Base-by-base conservation (phyloP, 2,329 filamentous ascomycete species). In the Penicillium sp. region DNA sequence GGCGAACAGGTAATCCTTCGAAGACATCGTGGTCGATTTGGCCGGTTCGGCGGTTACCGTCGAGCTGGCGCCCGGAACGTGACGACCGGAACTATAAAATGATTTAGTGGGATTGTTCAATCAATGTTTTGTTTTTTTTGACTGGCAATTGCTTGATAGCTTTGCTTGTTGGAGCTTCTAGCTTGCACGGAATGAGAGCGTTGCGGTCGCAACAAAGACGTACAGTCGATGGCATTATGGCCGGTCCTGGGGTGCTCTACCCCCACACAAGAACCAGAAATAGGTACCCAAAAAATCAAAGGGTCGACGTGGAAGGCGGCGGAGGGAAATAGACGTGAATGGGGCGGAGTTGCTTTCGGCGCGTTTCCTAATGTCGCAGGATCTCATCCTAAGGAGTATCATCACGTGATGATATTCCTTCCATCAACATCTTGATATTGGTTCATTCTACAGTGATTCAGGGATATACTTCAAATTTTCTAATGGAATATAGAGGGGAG, bases 1-100 rank as follows among this genome's bases (percentile, higher is more conserved):
- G 91, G 68, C 92, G 88, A 55, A 97, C 89, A 15, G 93, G 93
- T 11, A 97, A 82, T 56, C 92, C 90, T 81, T 84, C 79, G 48
- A 85, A 81, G 48, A 86, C 79, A 77, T 89, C 87, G 69, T 87
- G 84, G 61, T 89, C 86, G 51, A 81, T 77, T 62, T 84, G 81
- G 42, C 74, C 75, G 27, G 70, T 72, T 61, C 76, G 70, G 48
- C 76, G 71, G 51, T 71, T 71, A 40, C 76, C 77, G 57, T 83
- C 81, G 54, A 82, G 81, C 62, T 84, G 80, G 56, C 83, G 82
- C 57, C 81, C 82, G 20, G 82, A 80, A 59, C 82, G 82, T 54
- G 81, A 80, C 44, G 81, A 79, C 50, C 82, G 77, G 63, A 84
- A 83, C 82, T 84, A 62, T 27, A 49, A 26, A 27, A 4, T 6